Base-by-base conservation (phyloP, 768 basidiomycete species). In the Tricholomella constricta region DNA sequence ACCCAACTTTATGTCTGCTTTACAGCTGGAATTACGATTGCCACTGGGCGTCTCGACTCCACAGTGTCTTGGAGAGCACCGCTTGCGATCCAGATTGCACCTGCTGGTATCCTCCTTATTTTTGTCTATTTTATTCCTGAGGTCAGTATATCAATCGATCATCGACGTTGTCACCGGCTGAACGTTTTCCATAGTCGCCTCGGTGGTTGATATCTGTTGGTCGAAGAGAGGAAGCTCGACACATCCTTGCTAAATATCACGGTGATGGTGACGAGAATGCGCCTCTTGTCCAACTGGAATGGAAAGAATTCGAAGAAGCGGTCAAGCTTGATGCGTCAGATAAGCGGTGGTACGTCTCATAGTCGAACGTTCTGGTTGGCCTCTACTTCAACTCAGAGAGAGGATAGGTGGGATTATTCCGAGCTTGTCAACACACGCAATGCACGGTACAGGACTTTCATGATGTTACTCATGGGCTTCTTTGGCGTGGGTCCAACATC, bases 131-230 rank as follows among this genome's bases (percentile, higher is more conserved):
- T 72, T 36, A 65, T 77, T 41, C 75, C 74, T 9, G 75, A 76
- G 61, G 75, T 75, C 31, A 49, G 46, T 46, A 26, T 12, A 4
- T 32, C 55, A 9, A 19, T 29, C 19, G 2, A 10, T 47, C 34
- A 10, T 19, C 11, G 23, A 1, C 15, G n/a, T 32, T 4, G 22
- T 26, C 11, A 22, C 40, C 8, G 12, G 19, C 2, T 29, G 19
- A 40, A 23, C 31, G 20, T 14, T 48, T 34, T 45, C 19, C n/a
- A n/a, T 46, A 79, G 74, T 79, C 78, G 34, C 82, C 82, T 42
- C 75, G 81, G 29, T 84, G 82, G 81, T 66, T 82, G 26, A 69
- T 81, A 35, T 72, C 78, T 4, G 73, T 76, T 36, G 79, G 78
- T 14, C 71, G 75, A 6, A 74, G 76, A 27, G 77, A 77, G 8